These are phyloP conservation scores for Guadua angustifolia DNA, from an alignment of 176 grass and related monocot species.

Conservation along the genomic window DNA sequence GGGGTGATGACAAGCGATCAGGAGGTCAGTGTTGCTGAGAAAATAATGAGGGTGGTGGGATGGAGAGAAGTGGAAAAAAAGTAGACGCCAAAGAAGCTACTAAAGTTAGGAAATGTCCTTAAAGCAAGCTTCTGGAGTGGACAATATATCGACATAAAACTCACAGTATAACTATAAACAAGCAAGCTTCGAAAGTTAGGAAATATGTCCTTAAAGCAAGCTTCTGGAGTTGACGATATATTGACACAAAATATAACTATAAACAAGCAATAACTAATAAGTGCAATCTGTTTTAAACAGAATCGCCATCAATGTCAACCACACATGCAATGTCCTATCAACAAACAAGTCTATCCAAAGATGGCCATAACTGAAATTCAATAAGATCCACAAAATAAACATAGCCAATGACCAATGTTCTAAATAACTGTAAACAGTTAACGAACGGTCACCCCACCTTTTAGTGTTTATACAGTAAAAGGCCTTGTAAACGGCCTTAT, in stretches of 20 bases:
- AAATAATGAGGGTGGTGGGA: not conserved
- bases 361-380: not conserved
- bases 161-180: too few relatives aligned
- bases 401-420: too few relatives aligned
- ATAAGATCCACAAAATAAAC: not conserved
- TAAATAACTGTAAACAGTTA: too few relatives aligned
- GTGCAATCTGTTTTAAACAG: not conserved
- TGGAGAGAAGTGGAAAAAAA: not conserved
- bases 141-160: conserved; percentile 2
- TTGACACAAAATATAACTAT: not conserved
- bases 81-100: conserved; percentile 1
- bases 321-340: not conserved
- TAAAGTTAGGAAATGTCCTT: not conserved
- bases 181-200: too few relatives aligned
- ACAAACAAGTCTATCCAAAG: not conserved
- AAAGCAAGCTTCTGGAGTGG: not conserved
- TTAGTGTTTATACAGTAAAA: too few relatives aligned
- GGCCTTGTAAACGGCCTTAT: too few relatives aligned
- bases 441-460: too few relatives aligned
- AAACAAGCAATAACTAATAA: not conserved
- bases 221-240: too few relatives aligned
- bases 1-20: not conserved
- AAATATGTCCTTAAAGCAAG: too few relatives aligned
- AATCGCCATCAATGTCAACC: not conserved
- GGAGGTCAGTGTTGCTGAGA: not conserved